These are phyloP conservation scores for Flammula alnicola DNA, from an alignment of 1,284 basidiomycete species.

Conservation along the genomic window DNA sequence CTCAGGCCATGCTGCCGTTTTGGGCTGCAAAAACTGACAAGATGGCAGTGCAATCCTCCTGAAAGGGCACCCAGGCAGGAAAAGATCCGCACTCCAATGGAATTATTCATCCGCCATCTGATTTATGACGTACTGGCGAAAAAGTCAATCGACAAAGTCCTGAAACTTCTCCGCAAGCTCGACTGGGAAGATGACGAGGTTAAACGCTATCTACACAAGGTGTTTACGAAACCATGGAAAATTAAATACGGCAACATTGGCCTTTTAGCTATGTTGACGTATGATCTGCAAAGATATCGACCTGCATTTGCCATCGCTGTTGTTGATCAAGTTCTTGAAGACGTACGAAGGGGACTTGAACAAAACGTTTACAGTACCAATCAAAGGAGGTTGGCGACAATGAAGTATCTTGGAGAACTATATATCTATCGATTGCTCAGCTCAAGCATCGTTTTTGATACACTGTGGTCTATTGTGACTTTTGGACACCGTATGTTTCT, in stretches of 20 bases:
- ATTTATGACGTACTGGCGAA: slow-evolving; percentile 91
- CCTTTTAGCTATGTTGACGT: slow-evolving; percentile 92
- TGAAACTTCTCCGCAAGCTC: slow-evolving; percentile 90
- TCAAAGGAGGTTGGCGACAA: slow-evolving; percentile 88
- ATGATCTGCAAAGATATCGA: slow-evolving; percentile 92
- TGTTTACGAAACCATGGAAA: slow-evolving; percentile 97
- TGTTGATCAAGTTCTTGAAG: slow-evolving; percentile 94
- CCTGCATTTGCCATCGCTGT: slow-evolving; percentile 87
- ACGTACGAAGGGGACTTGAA: slow-evolving; percentile 89
- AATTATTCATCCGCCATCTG: slow-evolving; percentile 92
- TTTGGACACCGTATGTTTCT: slow-evolving; percentile 88
- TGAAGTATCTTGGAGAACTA: slow-evolving; percentile 95
- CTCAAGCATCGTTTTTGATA: slow-evolving; percentile 91
- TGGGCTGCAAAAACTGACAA: neutral
- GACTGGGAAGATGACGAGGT: slow-evolving; percentile 87
- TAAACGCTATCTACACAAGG: slow-evolving; percentile 64
- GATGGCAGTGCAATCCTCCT: slow-evolving; percentile 89
- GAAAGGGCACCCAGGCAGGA: slow-evolving; percentile 86
- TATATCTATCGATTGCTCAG: slow-evolving; percentile 97
- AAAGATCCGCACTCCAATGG: slow-evolving; percentile 87
- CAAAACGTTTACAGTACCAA: slow-evolving; percentile 95
- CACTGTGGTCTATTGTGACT: slow-evolving; percentile 93
- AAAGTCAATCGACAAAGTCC: slow-evolving; percentile 91
- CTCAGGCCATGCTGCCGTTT: neutral
- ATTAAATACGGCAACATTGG: slow-evolving; percentile 91